These are phyloP conservation scores for Cutaneotrichosporon sp. DNA, from an alignment of 1,284 basidiomycete species.

Conservation along the genomic window DNA sequence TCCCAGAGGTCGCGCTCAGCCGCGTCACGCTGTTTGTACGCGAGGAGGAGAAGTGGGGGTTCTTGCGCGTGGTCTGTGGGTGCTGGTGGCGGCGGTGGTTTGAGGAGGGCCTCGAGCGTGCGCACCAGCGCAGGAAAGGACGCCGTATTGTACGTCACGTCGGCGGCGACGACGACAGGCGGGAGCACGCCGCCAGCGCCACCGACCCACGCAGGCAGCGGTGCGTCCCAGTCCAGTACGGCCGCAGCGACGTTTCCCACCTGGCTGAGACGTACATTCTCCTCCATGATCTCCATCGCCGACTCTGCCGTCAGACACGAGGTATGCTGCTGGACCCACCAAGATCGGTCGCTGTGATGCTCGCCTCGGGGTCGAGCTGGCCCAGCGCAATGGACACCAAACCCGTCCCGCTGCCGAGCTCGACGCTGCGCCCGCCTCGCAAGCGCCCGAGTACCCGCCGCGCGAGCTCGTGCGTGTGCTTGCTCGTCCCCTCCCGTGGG, in stretches of 20 bases:
- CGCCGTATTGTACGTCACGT: slow-evolving; percentile 80
- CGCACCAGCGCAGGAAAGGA: slow-evolving; percentile 58
- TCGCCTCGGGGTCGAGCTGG: slow-evolving; percentile 39
- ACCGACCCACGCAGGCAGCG: slow-evolving; percentile 48
- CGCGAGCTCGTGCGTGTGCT: slow-evolving; percentile 6
- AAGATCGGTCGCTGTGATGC: slow-evolving; percentile 59
- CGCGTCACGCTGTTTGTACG: slow-evolving; percentile 74
- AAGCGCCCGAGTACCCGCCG: slow-evolving; percentile 7
- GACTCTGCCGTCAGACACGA: slow-evolving; percentile 54
- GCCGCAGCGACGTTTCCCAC: slow-evolving; percentile 35
- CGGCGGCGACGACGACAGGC: slow-evolving; percentile 55
- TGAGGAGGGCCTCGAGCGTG: slow-evolving; percentile 35
- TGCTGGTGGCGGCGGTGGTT: not conserved
- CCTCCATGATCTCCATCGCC: slow-evolving; percentile 67
- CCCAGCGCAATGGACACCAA: slow-evolving; percentile 66
- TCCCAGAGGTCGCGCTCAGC: slow-evolving; percentile 68
- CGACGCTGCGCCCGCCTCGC: slow-evolving; percentile 12
- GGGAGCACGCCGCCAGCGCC: no score
- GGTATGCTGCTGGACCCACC: slow-evolving; percentile 51
- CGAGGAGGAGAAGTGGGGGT: slow-evolving; percentile 55
- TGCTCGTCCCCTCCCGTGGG: not conserved
- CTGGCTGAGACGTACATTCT: slow-evolving; percentile 60
- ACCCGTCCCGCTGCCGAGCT: slow-evolving; percentile 70
- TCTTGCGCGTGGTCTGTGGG: not conserved
- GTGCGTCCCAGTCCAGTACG: slow-evolving; percentile 70